Conservation (phyloP, 2,329 filamentous ascomycete genomes). For the Venturia effusa region DNA sequence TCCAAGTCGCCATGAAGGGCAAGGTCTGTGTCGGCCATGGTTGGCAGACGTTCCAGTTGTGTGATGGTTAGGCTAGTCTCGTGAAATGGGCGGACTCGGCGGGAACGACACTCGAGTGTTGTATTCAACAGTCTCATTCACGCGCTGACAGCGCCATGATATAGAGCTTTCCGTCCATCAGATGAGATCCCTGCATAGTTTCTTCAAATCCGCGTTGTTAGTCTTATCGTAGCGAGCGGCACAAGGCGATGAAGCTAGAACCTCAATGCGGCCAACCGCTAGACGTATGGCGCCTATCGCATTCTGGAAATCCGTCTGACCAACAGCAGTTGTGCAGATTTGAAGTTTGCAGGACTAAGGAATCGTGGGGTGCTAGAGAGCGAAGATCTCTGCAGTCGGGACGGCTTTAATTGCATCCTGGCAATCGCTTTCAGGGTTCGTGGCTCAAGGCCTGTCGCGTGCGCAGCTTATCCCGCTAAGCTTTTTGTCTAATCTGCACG, state of each 20-base stretch:
- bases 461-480: neutral
- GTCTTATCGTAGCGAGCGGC: conserved; percentile 6
- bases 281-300: neutral
- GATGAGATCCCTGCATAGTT: neutral
- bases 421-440: neutral
- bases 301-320: neutral
- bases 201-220: neutral
- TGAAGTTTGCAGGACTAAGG: conserved; percentile 2
- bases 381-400: neutral
- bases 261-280: neutral
- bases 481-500: neutral
- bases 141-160: neutral
- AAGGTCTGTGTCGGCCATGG: neutral
- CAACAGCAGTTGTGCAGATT: neutral
- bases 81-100: neutral
- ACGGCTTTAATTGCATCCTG: neutral
- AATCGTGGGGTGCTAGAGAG: neutral
- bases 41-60: neutral
- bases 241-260: neutral
- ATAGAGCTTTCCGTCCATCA: neutral
- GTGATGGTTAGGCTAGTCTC: neutral
- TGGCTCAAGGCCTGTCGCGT: conserved; percentile 1
- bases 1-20: neutral
- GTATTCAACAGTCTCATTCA: neutral
- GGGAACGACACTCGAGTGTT: neutral